Base-by-base conservation (phyloP, 805 yeast genomes). In the Candida gorgasii region DNA sequence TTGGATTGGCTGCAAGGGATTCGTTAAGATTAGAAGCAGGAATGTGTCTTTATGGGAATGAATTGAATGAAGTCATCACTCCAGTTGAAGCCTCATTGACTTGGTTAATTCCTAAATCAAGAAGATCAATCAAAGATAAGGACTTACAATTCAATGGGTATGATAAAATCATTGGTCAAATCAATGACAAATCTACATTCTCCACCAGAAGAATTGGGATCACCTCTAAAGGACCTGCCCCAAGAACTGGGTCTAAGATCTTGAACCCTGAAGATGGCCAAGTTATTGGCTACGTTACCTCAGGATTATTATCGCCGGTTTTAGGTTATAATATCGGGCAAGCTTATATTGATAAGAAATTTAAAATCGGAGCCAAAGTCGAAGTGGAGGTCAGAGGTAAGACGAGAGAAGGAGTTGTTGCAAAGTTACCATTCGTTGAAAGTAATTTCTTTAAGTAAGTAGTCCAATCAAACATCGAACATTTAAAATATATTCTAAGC, bases 1-100 rank as follows among this genome's bases (percentile, higher is more conserved):
- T 89, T 53, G 99, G 99, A 4, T 78, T 93, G 39, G 99, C 98
- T n/a, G 98, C 99, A 2, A 82, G 99, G 64, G 99, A 93, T 63
- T 87, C 97, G 8, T 73, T 93, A 51, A 80, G 99, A 58, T 70
- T 93, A 40, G 99, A 93, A 69, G 99, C 99, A 4, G 99, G 99
- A 23, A 87, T 93, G 97, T 93, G 99, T 65, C 74, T 93, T 42
- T 93, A 93, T 57, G 99, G 99, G 2, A 86, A 89, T 61, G 99
- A 93, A 64, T 74, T 93, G 55, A 78, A 76, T 48, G 96, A 89
- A 53, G 62, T 67, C 9, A 80, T 78, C 22, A 84, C 96, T 2
- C 99, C 99, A 8, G 80, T 92, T 3, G 95, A 89, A 53, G 95
- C 93, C 0, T 80, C 93, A 0, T 75, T 93, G 51, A 76, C 89